Base-by-base conservation (phyloP, 2,329 filamentous ascomycete species). In the Madurella fahalii region DNA sequence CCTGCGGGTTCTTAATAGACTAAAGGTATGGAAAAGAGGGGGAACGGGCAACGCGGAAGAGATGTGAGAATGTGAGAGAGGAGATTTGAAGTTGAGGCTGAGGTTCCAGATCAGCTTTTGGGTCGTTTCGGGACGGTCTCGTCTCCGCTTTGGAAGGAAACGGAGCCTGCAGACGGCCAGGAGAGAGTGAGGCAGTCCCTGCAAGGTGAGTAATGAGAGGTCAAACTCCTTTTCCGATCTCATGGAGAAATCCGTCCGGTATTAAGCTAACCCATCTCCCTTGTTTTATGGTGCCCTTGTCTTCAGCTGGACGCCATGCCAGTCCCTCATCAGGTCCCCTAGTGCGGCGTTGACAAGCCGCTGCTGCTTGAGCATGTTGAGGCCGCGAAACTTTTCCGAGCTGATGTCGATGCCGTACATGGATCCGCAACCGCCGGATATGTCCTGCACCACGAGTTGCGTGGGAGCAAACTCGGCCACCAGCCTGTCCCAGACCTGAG, bases 321-420 rank as follows among this genome's bases (percentile, higher is more conserved):
- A 94, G 40, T 76, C 74, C 75, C 89, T 89, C 65, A 94, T 84
- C 69, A 90, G 77, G 50, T 92, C 87, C 4, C 82, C 84, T 31
- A 95, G 75, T 16, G 86, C 80, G 17, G 82, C 75, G 67, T 93
- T 93, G 48, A 95, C 89, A 72, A 93, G 77, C 57, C 88, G 79
- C 72, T 94, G 89, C 74, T 94, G 89, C 77, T 89, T 89, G 57
- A 95, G 80, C 69, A 92, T 84, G 47, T 77, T 79, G 63, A 84
- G 69, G 45, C 89, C 90, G 51, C 78, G 77, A 71, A 95, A 95
- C 64, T 77, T 79, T 45, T 83, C 77, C 8, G 86, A 89, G 46
- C 84, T 80, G 60, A 94, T 84, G 64, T 92, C 86, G 61, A 95
- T 86, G 53, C 84, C 86, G 73, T 94, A 94, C 90, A 94, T 94